Base-by-base conservation (phyloP, 306 rosid species). In the Cucurbita moschata region DNA sequence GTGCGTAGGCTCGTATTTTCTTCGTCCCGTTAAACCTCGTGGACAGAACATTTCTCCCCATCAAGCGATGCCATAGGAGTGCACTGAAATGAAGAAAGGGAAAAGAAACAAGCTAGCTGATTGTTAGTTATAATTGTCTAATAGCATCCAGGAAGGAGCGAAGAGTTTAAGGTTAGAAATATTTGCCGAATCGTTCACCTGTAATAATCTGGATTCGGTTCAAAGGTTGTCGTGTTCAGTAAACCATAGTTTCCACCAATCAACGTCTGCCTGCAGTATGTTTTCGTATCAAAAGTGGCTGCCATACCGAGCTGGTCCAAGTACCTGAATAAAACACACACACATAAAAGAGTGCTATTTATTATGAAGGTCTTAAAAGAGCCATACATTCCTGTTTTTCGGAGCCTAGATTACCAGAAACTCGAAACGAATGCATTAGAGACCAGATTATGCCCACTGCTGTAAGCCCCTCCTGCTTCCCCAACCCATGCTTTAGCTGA, bases 261-360 rank as follows among this genome's bases (percentile, higher is more conserved):
- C 85, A 91, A 86, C 21, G 87, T 80, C 75, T 95, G 99, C 77
- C 99, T 91, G 82, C 99, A 95, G 78, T 91, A 95, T 1, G 99
- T 88, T 80, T 42, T 86, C 21, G 99, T 95, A 77, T 84, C 91
- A 74, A 75, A 88, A 57, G 86, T 26, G 9, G 99, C 86, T 75
- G 97, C 82, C 99, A 89, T 95, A 26, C 91, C 97, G 55, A 91
- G 88, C 87, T 95, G 99, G 81, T 91, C 99, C 82, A 95, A 72
- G 77, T 91, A 95, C 99, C 99, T 94, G 83, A 4, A 38, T 30
- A 1, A 47, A 18, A 4, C 13, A 63, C 70, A 10, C 57, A 4
- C 57, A 4, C 15, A 50, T 43, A 19, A 60, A 13, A 64, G 71
- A 70, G 15, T 40, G 39, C 18, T 21, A n/a, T 53, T 72, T 50